These are phyloP conservation scores for Volvariella volvacea DNA, from an alignment of 1,284 basidiomycete genomes.

Conservation along the genomic window DNA sequence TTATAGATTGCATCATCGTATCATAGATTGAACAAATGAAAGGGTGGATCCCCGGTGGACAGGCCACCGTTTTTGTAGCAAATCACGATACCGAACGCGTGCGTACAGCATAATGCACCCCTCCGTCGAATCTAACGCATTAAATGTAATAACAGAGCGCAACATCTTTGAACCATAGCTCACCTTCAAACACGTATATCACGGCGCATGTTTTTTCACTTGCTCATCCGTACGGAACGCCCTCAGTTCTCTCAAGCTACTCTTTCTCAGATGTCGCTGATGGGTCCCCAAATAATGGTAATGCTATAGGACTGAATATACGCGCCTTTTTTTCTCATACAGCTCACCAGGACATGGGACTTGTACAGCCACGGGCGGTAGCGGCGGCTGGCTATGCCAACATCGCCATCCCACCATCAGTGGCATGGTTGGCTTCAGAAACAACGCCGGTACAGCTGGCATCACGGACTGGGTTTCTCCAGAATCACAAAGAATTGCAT, in stretches of 20 bases:
- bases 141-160: conserved; percentile 32
- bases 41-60: conserved; percentile 51
- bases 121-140: neutral
- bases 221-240: conserved; percentile 60
- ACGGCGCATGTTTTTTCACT: conserved; percentile 58
- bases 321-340: too few relatives aligned
- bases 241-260: conserved; percentile 59
- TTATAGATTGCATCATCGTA: neutral
- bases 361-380: conserved; percentile 45
- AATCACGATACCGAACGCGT: conserved; percentile 70
- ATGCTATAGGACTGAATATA: too few relatives aligned
- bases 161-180: conserved; percentile 48
- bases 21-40: too few relatives aligned
- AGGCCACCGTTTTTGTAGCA: conserved; percentile 60
- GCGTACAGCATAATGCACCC: conserved; percentile 11
- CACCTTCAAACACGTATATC: conserved; percentile 58
- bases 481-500: conserved; percentile 51
- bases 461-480: conserved; percentile 54
- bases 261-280: conserved; percentile 42
- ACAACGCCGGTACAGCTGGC: conserved; percentile 43
- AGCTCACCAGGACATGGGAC: conserved; percentile 34
- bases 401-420: conserved; percentile 53
- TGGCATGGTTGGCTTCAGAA: conserved; percentile 61
- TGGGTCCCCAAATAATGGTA: conserved; percentile 51
- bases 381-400: conserved; percentile 57